phyloP scores from a whole-genome alignment of 495 filamentous ascomycete species.

The Penicillium crystallinum region DNA sequence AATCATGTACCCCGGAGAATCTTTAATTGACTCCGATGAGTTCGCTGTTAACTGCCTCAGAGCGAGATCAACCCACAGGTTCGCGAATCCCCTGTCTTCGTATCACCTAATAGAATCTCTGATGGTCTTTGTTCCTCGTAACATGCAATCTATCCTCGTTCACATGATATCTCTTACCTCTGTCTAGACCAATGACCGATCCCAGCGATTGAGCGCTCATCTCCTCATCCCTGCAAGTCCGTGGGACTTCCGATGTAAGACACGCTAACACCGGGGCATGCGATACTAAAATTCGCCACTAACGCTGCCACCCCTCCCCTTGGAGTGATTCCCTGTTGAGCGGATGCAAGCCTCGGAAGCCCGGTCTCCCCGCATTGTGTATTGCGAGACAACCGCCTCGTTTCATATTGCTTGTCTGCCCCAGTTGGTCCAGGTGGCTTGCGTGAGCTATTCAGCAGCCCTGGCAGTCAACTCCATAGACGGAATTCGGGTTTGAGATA shows the following conservation, averaged over 20 bases:
- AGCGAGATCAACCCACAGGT: background rate
- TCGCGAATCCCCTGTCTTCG: background rate
- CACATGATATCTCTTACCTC: background rate
- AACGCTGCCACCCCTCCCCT: background rate
- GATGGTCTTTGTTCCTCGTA: background rate
- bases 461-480: no score
- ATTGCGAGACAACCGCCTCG: background rate
- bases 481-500: no score
- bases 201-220: background rate
- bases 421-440: no score
- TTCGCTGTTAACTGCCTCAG: background rate
- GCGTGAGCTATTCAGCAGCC: background rate
- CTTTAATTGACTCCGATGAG: background rate
- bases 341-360: no score
- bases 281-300: conserved; percentile 1
- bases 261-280: background rate
- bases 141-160: background rate
- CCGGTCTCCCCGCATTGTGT: background rate
- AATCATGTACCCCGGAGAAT: background rate
- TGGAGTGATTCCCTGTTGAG: background rate
- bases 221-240: background rate
- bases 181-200: background rate
- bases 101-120: background rate
- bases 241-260: conserved; percentile 4
- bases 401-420: background rate